Evolutionary conservation across 352 stramenopile genomes (phyloP).

Genomic region (Peronospora belbahrii): DNA sequence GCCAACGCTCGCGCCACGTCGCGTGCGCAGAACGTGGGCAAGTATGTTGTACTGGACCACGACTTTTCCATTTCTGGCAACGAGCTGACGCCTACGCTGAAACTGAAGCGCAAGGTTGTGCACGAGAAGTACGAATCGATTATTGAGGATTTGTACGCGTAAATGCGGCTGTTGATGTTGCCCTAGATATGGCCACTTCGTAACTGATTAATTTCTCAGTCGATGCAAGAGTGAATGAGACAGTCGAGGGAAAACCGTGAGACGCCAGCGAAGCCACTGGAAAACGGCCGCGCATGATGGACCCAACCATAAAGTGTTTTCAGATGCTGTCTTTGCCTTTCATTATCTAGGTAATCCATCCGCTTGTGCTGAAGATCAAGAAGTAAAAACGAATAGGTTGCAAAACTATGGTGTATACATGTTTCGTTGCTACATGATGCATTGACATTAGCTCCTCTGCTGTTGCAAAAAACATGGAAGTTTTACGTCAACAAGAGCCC

Average conservation of each 20-base stretch:
- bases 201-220: background rate
- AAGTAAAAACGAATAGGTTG: no score
- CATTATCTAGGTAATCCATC: no score
- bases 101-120: slow-evolving; percentile 92
- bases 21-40: slow-evolving; percentile 77
- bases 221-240: background rate
- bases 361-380: no score
- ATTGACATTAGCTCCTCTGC: no score
- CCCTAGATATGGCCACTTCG: slow-evolving; percentile 13
- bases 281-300: no score
- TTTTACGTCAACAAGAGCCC: no score
- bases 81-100: slow-evolving; percentile 95
- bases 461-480: no score
- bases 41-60: slow-evolving; percentile 80
- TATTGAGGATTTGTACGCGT: slow-evolving; percentile 87
- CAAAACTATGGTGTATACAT: no score
- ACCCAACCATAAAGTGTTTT: no score
- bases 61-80: slow-evolving; percentile 88
- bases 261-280: no score
- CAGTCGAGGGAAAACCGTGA: background rate
- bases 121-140: slow-evolving; percentile 87
- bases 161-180: slow-evolving; percentile 11
- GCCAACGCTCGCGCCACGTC: slow-evolving; percentile 69
- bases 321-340: no score
- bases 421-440: no score